Evolutionary conservation across 1,284 basidiomycete species (phyloP).

Genomic region (Boletellus dicymbophilus): DNA sequence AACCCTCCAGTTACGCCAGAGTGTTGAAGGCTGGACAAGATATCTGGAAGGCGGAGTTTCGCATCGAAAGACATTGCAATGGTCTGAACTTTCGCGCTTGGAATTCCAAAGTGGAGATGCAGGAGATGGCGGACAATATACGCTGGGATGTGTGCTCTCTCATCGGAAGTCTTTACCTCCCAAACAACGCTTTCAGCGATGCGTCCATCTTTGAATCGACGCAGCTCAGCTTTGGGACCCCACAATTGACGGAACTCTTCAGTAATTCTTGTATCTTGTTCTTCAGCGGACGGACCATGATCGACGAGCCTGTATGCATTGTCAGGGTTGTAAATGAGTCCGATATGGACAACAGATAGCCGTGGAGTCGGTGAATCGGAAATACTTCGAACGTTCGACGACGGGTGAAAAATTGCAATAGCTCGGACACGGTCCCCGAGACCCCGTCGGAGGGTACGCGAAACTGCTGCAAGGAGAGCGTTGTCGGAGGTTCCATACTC

Average conservation of each 20-base stretch:
- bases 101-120: constrained; percentile 71
- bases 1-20: constrained; percentile 63
- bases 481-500: constrained; percentile 64
- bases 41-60: constrained; percentile 67
- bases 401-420: constrained; percentile 56
- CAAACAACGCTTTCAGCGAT: constrained; percentile 96
- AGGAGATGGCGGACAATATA: constrained; percentile 80
- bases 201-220: constrained; percentile 96
- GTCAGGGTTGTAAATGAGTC: constrained; percentile 71
- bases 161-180: constrained; percentile 75
- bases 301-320: constrained; percentile 85
- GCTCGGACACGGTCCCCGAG: constrained; percentile 71
- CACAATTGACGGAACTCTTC: constrained; percentile 83
- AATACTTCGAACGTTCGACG: constrained; percentile 46
- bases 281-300: constrained; percentile 80
- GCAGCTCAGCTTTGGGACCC: constrained; percentile 90
- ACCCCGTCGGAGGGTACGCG: constrained; percentile 60
- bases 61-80: constrained; percentile 69
- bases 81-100: constrained; percentile 49
- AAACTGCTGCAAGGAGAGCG: constrained; percentile 57
- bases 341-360: constrained; percentile 59
- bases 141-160: constrained; percentile 77
- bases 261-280: constrained; percentile 51
- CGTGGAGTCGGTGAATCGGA: constrained; percentile 50
- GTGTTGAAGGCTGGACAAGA: constrained; percentile 47